These are phyloP conservation scores for Silene coronaria DNA, from an alignment of 179 eudicot species.

Conservation along the genomic window DNA sequence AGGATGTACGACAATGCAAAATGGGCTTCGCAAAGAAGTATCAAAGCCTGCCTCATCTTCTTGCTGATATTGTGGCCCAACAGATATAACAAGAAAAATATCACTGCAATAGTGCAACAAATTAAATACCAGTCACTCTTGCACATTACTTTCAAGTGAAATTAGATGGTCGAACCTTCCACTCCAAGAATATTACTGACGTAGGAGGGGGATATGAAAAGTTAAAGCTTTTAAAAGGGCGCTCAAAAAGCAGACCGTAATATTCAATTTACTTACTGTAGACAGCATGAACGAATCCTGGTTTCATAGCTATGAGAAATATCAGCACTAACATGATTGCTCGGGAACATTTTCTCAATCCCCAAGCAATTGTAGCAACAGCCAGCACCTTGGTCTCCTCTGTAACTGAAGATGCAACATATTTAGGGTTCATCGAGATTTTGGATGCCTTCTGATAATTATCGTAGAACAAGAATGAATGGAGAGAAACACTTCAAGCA, in stretches of 20 bases:
- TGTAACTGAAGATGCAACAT: constrained; percentile 45
- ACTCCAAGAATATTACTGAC: constrained; percentile 4
- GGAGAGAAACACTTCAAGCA: not conserved
- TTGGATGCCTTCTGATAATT: not conserved
- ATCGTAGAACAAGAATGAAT: not conserved
- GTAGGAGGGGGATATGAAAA: not conserved
- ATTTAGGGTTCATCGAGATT: not conserved
- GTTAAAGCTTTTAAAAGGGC: constrained; percentile 6
- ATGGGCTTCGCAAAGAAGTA: constrained; percentile 94
- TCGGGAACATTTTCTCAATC: constrained; percentile 86
- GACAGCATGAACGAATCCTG: constrained; percentile 85
- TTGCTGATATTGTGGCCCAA: constrained; percentile 70
- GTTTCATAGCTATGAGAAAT: constrained; percentile 86
- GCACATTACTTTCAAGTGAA: not conserved
- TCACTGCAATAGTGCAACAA: constrained; percentile 57
- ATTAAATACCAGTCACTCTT: constrained; percentile 15
- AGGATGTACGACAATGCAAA: constrained; percentile 77
- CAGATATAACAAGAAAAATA: constrained; percentile 84
- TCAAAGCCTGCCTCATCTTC: constrained; percentile 61
- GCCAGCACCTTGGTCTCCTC: constrained; percentile 86
- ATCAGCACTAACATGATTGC: constrained; percentile 77
- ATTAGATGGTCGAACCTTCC: not conserved
- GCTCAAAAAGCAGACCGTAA: constrained; percentile 5
- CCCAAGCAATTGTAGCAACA: constrained; percentile 99
- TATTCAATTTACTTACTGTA: constrained; percentile 53